Evolutionary conservation across 345 rosid genomes (phyloP).

Genomic region (Turritis glabra): DNA sequence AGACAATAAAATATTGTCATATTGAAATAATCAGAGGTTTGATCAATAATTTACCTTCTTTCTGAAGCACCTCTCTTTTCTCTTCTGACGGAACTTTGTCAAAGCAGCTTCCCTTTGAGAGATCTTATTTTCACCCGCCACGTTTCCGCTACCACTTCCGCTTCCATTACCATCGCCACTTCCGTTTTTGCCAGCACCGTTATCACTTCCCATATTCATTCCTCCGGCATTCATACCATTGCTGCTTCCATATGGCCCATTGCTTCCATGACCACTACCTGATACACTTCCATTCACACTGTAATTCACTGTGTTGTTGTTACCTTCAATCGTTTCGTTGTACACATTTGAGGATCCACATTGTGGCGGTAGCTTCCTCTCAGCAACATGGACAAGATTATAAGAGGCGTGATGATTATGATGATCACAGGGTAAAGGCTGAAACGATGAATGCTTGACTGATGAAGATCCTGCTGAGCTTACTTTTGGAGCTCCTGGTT

Average conservation of each 20-base stretch:
- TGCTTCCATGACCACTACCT: slow-evolving; percentile 70
- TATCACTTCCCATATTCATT: slow-evolving; percentile 55
- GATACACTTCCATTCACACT: slow-evolving; percentile 71
- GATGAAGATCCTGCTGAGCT: slow-evolving; percentile 45
- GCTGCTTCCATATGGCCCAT: slow-evolving; percentile 51
- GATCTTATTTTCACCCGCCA: slow-evolving; percentile 35
- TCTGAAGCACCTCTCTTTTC: slow-evolving; percentile 81
- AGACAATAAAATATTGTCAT: not conserved
- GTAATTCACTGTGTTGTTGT: slow-evolving; percentile 46
- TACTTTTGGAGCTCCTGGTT: slow-evolving; percentile 44
- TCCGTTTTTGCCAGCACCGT: slow-evolving; percentile 48
- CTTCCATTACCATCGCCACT: slow-evolving; percentile 41
- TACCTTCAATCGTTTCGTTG: slow-evolving; percentile 37
- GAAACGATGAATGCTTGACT: slow-evolving; percentile 29
- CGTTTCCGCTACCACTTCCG: slow-evolving; percentile 36
- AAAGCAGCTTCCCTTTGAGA: slow-evolving; percentile 76
- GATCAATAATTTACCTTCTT: slow-evolving; percentile 54
- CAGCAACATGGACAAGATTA: slow-evolving; percentile 20
- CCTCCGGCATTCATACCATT: slow-evolving; percentile 50
- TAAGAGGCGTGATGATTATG: slow-evolving; percentile 28
- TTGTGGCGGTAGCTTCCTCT: slow-evolving; percentile 35
- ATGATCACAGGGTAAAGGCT: slow-evolving; percentile 33
- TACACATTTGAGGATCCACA: slow-evolving; percentile 39
- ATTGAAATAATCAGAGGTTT: not conserved
- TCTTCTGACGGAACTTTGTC: slow-evolving; percentile 76